Evolutionary conservation across 148 eudicot species (phyloP).

Genomic region (Chenopodium suecicum): DNA sequence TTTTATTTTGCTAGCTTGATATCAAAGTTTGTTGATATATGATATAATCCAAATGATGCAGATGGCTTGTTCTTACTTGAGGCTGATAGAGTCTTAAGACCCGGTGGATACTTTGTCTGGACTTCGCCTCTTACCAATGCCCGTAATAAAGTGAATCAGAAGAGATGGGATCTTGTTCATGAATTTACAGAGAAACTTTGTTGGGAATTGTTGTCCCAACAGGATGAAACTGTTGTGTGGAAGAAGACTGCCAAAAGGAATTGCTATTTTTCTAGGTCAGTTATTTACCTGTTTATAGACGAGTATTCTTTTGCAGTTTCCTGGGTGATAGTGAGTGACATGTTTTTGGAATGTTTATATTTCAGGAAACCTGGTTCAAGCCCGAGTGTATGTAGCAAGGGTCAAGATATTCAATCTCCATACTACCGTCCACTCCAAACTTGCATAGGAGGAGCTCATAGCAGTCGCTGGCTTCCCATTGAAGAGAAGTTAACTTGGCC

Average conservation of each 20-base stretch:
- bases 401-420: conserved; percentile 82
- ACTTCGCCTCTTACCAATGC: conserved; percentile 83
- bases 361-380: conserved; percentile 72
- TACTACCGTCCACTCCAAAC: conserved; percentile 75
- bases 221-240: conserved; percentile 97
- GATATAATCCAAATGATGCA: conserved; percentile 30
- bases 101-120: conserved; percentile 99
- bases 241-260: conserved; percentile 72
- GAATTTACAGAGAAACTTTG: conserved; percentile 60
- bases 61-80: conserved; percentile 83
- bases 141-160: conserved; percentile 74
- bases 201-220: conserved; percentile 91
- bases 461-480: conserved; percentile 80
- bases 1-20: neutral
- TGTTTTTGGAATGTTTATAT: conserved; percentile 19
- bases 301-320: neutral
- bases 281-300: neutral
- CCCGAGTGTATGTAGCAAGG: conserved; percentile 63
- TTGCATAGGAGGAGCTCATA: conserved; percentile 92
- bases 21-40: conserved; percentile 8
- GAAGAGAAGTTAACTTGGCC: conserved; percentile 85
- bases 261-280: conserved; percentile 81
- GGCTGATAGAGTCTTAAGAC: conserved; percentile 86
- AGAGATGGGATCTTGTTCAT: conserved; percentile 75
- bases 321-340: neutral